Percentiles rank a stretch among this genome's conserved stretches.
These are phyloP conservation scores for Neurospora sp. DNA, from an alignment of 495 filamentous ascomycete species.

Conservation along the genomic window DNA sequence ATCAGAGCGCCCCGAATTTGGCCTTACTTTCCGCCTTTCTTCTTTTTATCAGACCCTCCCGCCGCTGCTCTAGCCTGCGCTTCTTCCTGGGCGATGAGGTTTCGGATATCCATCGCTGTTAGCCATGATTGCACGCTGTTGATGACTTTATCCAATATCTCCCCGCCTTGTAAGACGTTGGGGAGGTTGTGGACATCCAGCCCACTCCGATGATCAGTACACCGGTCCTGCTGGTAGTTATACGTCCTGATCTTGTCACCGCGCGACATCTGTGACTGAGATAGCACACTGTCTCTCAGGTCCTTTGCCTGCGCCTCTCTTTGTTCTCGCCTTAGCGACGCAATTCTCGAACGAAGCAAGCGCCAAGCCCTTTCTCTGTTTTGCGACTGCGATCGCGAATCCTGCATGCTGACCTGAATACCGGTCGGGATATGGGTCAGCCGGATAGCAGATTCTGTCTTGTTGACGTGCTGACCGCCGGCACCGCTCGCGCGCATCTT, in stretches of 20 bases:
- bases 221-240: slow-evolving; percentile 85
- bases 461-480: slow-evolving; percentile 96
- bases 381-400: slow-evolving; percentile 77
- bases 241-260: slow-evolving; percentile 94
- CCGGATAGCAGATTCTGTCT: slow-evolving; percentile 89
- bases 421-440: slow-evolving; percentile 86
- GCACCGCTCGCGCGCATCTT: slow-evolving; percentile 88
- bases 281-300: slow-evolving; percentile 62
- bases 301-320: slow-evolving; percentile 71
- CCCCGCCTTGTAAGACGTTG: slow-evolving; percentile 64
- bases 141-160: slow-evolving; percentile 65
- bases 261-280: slow-evolving; percentile 73
- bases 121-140: slow-evolving; percentile 76
- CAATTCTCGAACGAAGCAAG: slow-evolving; percentile 71
- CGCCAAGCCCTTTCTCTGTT: slow-evolving; percentile 85
- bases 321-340: slow-evolving; percentile 68
- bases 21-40: slow-evolving; percentile 24
- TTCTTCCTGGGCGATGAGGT: slow-evolving; percentile 44
- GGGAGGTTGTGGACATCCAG: slow-evolving; percentile 73
- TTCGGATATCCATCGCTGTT: slow-evolving; percentile 64
- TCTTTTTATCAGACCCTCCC: slow-evolving; percentile 7
- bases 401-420: slow-evolving; percentile 81
- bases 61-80: slow-evolving; percentile 15
- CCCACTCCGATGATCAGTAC: slow-evolving; percentile 88
- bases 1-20: not conserved